Percentiles rank a stretch among this genome's conserved stretches.
phyloP scores from a whole-genome alignment of 176 grass and related monocot genomes.

The Aegilops sharonensis region DNA sequence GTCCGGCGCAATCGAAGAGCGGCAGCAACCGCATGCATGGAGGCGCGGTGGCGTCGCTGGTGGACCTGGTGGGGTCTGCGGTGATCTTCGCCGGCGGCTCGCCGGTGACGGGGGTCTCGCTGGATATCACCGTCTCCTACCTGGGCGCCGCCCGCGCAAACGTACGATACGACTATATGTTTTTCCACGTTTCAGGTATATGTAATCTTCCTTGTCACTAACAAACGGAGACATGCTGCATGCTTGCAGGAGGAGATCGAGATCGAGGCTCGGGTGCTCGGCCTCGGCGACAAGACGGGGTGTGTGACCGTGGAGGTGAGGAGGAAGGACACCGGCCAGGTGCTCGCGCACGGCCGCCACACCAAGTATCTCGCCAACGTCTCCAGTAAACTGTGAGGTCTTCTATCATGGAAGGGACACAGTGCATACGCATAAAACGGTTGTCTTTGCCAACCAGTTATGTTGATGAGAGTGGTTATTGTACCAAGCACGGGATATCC shows the following conservation, averaged over 20 bases:
- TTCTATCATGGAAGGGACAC: not conserved
- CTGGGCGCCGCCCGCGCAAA: conserved; percentile 10
- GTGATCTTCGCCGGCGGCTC: conserved; percentile 34
- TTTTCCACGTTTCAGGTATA: too few relatives aligned
- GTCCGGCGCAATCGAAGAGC: not conserved
- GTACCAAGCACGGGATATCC: too few relatives aligned
- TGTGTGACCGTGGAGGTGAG: conserved; percentile 38
- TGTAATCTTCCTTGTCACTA: too few relatives aligned
- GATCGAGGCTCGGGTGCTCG: conserved; percentile 32
- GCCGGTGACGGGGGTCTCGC: conserved; percentile 26
- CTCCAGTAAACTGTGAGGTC: not conserved
- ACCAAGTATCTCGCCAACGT: conserved; percentile 32
- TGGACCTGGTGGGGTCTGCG: conserved; percentile 30
- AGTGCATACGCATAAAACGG: too few relatives aligned
- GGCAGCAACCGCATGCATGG: conserved; percentile 22
- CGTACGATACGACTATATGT: not conserved
- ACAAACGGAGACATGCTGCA: not conserved
- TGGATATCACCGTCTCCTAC: conserved; percentile 36
- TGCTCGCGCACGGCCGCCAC: conserved; percentile 32
- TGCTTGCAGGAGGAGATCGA: conserved; percentile 34
- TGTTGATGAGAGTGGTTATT: too few relatives aligned
- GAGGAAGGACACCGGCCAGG: conserved; percentile 32
- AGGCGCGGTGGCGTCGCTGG: conserved; percentile 36
- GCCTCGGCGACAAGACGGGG: conserved; percentile 15
- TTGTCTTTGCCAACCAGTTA: too few relatives aligned